These are phyloP conservation scores for Jamesozyma rosinii DNA, from an alignment of 805 yeast genomes.

Conservation along the genomic window DNA sequence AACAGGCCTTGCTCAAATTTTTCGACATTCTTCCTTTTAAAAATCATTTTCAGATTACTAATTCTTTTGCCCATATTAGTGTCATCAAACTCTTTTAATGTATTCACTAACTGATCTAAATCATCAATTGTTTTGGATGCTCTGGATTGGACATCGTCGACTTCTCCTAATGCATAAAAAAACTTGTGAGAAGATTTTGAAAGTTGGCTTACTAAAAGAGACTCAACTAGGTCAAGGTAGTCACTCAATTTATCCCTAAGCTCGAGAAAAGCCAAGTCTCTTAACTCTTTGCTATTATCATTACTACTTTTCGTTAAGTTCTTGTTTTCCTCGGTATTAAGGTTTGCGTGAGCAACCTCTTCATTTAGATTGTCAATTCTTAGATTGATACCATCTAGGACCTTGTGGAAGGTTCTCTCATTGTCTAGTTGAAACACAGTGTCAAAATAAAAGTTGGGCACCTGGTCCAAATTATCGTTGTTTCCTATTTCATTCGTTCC, in stretches of 20 bases:
- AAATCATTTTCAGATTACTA: slow-evolving; percentile 39
- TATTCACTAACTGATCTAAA: slow-evolving; percentile 38
- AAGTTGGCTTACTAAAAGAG: slow-evolving; percentile 70
- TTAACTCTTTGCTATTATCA: slow-evolving; percentile 17
- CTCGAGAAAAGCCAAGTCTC: slow-evolving; percentile 42
- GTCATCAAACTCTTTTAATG: slow-evolving; percentile 39
- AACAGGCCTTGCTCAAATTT: slow-evolving; percentile 51
- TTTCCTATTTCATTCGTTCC: slow-evolving; percentile 14
- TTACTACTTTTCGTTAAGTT: background rate
- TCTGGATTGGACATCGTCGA: slow-evolving; percentile 51
- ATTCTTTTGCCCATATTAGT: slow-evolving; percentile 45
- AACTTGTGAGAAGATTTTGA: slow-evolving; percentile 78
- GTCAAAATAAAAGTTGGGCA: slow-evolving; percentile 65
- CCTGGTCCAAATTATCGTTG: slow-evolving; percentile 17
- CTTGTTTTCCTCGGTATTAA: background rate
- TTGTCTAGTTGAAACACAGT: slow-evolving; percentile 74
- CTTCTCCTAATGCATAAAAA: slow-evolving; percentile 73
- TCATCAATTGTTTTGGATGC: slow-evolving; percentile 43
- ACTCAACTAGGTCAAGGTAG: slow-evolving; percentile 78
- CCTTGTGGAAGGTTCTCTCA: slow-evolving; percentile 72
- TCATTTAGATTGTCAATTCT: slow-evolving; percentile 25
- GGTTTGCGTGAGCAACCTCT: slow-evolving; percentile 11
- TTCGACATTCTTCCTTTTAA: slow-evolving; percentile 50
- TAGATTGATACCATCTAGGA: slow-evolving; percentile 51
- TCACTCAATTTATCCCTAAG: slow-evolving; percentile 72